Evolutionary conservation across 2,329 filamentous ascomycete genomes (phyloP).

Genomic region (Colletotrichum tabaci): DNA sequence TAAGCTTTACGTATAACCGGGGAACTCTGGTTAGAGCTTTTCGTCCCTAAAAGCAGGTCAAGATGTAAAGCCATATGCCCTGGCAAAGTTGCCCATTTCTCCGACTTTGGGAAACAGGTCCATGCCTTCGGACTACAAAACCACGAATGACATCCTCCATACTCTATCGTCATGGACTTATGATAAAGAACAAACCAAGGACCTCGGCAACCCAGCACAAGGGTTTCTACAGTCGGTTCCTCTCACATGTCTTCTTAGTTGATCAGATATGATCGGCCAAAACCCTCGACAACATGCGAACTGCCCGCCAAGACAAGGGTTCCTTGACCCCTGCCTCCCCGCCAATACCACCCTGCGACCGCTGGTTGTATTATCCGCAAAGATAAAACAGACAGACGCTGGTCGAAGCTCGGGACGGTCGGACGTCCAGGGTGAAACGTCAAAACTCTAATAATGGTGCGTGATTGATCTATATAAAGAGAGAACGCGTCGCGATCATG

Average conservation of each 20-base stretch:
- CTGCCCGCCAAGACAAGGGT: slow-evolving; percentile 6
- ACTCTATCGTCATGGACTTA: rapidly evolving
- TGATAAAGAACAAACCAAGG: no score
- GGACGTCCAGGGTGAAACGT: slow-evolving; percentile 25
- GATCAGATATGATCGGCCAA: neutral
- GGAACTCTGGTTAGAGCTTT: no score
- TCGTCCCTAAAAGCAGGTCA: no score
- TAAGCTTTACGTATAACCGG: no score
- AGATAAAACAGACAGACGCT: neutral
- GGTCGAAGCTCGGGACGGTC: slow-evolving; percentile 23
- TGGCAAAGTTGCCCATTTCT: no score
- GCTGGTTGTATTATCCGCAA: neutral
- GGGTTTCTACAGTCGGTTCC: neutral
- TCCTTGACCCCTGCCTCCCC: slow-evolving; percentile 16
- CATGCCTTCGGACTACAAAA: no score
- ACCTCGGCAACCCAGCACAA: slow-evolving; percentile 15
- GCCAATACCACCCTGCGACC: slow-evolving; percentile 10
- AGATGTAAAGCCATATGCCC: no score
- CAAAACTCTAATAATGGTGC: slow-evolving; percentile 16
- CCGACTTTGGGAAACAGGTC: no score
- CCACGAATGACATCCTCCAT: no score
- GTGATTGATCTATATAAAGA: neutral
- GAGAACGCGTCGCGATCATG: no score
- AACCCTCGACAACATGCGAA: neutral
- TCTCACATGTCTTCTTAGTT: neutral